Conservation (phyloP, 75 land plant genomes). For the Chamaecyparis obtusa region DNA sequence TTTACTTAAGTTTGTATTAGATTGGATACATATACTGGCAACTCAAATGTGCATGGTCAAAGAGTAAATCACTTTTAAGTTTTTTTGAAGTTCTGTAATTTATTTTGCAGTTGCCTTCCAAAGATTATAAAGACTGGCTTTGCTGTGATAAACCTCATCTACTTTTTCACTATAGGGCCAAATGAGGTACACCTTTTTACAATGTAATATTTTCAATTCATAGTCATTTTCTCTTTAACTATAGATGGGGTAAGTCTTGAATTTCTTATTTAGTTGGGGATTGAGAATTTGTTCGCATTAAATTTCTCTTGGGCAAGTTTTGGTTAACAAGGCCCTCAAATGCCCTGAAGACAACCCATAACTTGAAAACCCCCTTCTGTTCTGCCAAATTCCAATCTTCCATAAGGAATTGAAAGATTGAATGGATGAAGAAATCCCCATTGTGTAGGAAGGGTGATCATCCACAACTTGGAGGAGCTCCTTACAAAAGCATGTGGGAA, state of each 20-base stretch:
- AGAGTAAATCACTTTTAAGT: background rate
- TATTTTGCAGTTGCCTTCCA: constrained; percentile 76
- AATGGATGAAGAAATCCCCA: no score
- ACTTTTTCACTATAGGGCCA: constrained; percentile 97
- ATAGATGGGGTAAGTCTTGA: background rate
- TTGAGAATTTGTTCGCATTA: no score
- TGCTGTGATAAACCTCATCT: constrained; percentile 93
- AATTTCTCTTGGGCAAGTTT: no score
- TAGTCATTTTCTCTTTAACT: background rate
- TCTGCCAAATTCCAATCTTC: no score
- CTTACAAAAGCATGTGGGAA: no score
- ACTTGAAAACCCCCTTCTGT: no score
- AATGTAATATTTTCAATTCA: background rate
- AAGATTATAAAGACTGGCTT: constrained; percentile 99
- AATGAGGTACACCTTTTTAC: constrained; percentile 74
- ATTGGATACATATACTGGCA: background rate
- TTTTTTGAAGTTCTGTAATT: background rate
- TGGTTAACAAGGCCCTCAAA: no score
- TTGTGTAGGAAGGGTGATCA: no score
- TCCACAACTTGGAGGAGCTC: no score
- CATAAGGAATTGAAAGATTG: no score
- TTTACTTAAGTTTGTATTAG: background rate
- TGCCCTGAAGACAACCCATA: no score
- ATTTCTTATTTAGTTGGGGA: no score
- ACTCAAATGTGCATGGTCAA: background rate